Conservation (phyloP, 345 rosid genomes). For the Carallia pectinifolia region DNA sequence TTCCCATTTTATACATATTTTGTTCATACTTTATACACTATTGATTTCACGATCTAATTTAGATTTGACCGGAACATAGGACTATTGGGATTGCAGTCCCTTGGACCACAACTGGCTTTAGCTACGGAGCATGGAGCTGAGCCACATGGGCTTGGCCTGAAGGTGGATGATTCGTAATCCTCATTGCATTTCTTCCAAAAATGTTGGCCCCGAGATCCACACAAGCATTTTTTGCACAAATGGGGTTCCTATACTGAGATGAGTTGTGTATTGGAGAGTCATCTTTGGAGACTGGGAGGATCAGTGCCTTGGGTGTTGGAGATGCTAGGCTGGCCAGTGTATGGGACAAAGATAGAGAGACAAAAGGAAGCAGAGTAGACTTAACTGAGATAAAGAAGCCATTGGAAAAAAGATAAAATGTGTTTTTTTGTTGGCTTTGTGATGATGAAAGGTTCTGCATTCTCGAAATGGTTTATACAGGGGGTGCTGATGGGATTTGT, state of each 20-base stretch:
- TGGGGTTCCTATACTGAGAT: conserved; percentile 25
- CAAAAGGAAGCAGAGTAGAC: conserved; percentile 5
- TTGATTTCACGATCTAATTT: too few relatives aligned
- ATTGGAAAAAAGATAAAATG: background rate
- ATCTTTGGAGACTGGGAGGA: conserved; percentile 27
- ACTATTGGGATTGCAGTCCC: background rate
- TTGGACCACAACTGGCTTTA: conserved; percentile 4
- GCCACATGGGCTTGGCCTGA: conserved; percentile 9
- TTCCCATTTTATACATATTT: too few relatives aligned
- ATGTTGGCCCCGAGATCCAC: conserved; percentile 17
- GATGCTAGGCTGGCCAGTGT: conserved; percentile 8
- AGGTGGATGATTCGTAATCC: conserved; percentile 14
- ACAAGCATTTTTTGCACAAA: background rate
- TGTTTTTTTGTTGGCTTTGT: background rate
- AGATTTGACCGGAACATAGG: too few relatives aligned
- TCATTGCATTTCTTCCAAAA: conserved; percentile 14
- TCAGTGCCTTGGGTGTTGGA: conserved; percentile 23
- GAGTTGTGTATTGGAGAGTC: conserved; percentile 27
- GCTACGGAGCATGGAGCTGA: conserved; percentile 19
- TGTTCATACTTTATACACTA: too few relatives aligned
- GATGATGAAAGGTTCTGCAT: background rate
- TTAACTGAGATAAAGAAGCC: background rate
- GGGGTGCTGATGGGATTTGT: too few relatives aligned
- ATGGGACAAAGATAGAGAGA: background rate
- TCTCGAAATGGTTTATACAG: too few relatives aligned